phyloP scores from a whole-genome alignment of 257 asterid species.

The Leptodermis oblonga region DNA sequence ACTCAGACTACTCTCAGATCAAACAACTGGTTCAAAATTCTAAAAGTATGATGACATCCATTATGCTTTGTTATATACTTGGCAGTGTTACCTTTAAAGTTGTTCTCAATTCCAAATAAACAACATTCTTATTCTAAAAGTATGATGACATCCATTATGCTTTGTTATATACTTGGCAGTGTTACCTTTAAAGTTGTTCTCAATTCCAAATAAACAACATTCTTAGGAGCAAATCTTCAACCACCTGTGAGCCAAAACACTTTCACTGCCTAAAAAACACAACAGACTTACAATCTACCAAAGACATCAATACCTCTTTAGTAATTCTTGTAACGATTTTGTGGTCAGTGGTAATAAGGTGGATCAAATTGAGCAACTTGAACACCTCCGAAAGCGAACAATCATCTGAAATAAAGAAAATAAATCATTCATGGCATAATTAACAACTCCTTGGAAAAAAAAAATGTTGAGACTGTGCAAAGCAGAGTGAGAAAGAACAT shows the following conservation, averaged over 20 bases:
- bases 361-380: constrained; percentile 88
- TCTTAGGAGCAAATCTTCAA: constrained; percentile 96
- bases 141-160: too few relatives aligned
- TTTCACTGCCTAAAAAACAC: constrained; percentile 11
- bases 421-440: constrained; percentile 15
- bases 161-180: too few relatives aligned
- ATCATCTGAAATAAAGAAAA: constrained; percentile 48
- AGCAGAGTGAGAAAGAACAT: constrained; percentile 12
- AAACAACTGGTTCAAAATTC: background rate
- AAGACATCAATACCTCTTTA: constrained; percentile 51
- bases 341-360: constrained; percentile 77
- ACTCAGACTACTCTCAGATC: background rate
- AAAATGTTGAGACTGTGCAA: background rate
- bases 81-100: constrained; percentile 64
- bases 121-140: constrained; percentile 92
- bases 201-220: constrained; percentile 81
- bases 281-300: background rate
- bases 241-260: constrained; percentile 40
- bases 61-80: background rate
- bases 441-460: background rate
- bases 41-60: too few relatives aligned
- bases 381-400: constrained; percentile 80
- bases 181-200: constrained; percentile 98
- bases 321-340: constrained; percentile 75
- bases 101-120: constrained; percentile 84